Evolutionary conservation across 768 basidiomycete genomes (phyloP).

Genomic region (Tylopilus sp.): DNA sequence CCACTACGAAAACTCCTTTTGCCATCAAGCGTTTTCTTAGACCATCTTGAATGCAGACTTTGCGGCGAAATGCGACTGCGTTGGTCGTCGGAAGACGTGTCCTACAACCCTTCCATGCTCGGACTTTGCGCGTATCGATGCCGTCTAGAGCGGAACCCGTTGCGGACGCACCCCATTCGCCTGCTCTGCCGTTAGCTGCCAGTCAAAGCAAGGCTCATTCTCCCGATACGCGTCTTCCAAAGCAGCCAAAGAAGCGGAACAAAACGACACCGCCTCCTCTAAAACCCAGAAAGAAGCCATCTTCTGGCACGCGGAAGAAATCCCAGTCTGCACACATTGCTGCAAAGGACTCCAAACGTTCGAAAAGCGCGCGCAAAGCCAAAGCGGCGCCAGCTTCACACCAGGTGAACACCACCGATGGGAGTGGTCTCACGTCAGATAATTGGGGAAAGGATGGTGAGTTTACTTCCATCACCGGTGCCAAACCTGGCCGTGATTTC

Average conservation of each 20-base stretch:
- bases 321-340: not conserved
- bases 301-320: slow-evolving; percentile 1
- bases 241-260: not conserved
- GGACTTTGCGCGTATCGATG: slow-evolving; percentile 9
- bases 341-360: not conserved
- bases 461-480: not conserved
- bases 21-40: not conserved
- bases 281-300: slow-evolving; percentile 1
- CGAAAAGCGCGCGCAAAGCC: slow-evolving; percentile 3
- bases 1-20: not conserved
- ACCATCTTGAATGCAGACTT: slow-evolving; percentile 6
- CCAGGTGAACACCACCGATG: not conserved
- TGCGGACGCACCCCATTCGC: not conserved
- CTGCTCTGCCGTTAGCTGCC: not conserved
- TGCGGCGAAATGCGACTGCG: slow-evolving; percentile 6
- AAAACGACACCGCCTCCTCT: not conserved
- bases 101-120: slow-evolving; percentile 11
- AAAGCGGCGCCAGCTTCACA: not conserved
- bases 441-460: slow-evolving; percentile 28
- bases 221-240: not conserved
- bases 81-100: slow-evolving; percentile 16
- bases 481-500: not conserved
- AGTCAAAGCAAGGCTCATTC: not conserved
- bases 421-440: slow-evolving; percentile 11
- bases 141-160: not conserved